Evolutionary conservation across 2,329 filamentous ascomycete species (phyloP), one percentile per base, ranked within the genome.

Genomic region (Colletotrichum sp.): DNA sequence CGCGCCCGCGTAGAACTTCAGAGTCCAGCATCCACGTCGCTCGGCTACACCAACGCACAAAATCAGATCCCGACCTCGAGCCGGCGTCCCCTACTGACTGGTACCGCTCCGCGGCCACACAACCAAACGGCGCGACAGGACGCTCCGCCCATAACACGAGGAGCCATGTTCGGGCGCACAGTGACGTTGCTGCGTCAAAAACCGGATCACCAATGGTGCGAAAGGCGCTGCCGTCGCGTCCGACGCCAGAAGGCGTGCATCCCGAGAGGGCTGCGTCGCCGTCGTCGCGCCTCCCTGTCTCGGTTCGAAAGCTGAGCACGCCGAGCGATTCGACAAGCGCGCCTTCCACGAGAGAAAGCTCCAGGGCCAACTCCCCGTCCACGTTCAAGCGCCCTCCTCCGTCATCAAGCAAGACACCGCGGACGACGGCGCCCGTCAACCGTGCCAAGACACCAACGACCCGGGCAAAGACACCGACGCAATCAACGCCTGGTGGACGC

Each of bases 81-180:
- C 90, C 92, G 16, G 84, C 90, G 16, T 95, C 93, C 5, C 92
- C 93, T 13, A 92, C 91, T 56, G 91, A 92, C 73, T 94, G 92
- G 91, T 93, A 94, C 82, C 87, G 87, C 69, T 81, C 81, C 66
- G 82, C 81, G 73, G 77, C 81, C 73, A 79, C 81, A 52, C 78
- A 79, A 69, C 79, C 59, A 9, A 79, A 68, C 69, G 74, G 56
- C 66, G 66, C 21, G 68, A 71, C n/a, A 73, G 68, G 48, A 18
- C 74, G 55, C n/a, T 72, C 64, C 38, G 52, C 64, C 7, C 69
- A 67, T 14, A 52, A 55, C 26, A 81, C 81, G 62, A 82, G 83
- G 73, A 81, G 84, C 43, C 87, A 86, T 78, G 82, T 81, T 68
- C 90, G 91, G 71, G 89, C 90, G 61, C 90, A 89, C 77, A 95